A percentile compares a stretch with the other conserved stretches of the same genome.
Conservation (phyloP, 495 filamentous ascomycete species). For the Gamarada debralockiae region DNA sequence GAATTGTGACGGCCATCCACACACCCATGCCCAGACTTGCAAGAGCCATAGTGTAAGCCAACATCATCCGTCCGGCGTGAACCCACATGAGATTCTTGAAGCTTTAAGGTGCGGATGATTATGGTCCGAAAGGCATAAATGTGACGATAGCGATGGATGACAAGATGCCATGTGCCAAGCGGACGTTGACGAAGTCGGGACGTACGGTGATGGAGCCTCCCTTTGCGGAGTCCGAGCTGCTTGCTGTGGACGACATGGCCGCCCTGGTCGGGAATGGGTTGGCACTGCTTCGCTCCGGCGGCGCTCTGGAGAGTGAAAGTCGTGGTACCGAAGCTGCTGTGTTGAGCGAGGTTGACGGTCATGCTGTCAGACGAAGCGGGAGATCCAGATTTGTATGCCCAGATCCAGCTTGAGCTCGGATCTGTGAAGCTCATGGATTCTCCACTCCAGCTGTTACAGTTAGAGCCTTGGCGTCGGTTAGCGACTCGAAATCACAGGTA, state of each 20-base stretch:
- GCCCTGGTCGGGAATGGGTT: slow-evolving; percentile 42
- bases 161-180: slow-evolving; percentile 38
- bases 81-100: slow-evolving; percentile 45
- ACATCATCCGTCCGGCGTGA: slow-evolving; percentile 56
- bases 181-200: slow-evolving; percentile 5
- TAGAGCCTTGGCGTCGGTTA: slow-evolving; percentile 29
- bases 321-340: slow-evolving; percentile 53
- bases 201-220: background rate
- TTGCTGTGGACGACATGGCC: background rate
- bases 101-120: slow-evolving; percentile 42
- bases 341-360: slow-evolving; percentile 49
- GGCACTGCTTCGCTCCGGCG: slow-evolving; percentile 32
- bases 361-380: slow-evolving; percentile 50
- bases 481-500: background rate
- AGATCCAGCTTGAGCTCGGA: slow-evolving; percentile 58
- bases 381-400: slow-evolving; percentile 55
- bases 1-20: slow-evolving; percentile 32
- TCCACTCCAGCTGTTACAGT: slow-evolving; percentile 40
- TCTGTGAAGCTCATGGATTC: slow-evolving; percentile 22
- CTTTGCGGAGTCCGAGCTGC: background rate
- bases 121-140: slow-evolving; percentile 54
- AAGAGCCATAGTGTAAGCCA: slow-evolving; percentile 53
- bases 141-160: slow-evolving; percentile 44
- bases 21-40: slow-evolving; percentile 62
- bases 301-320: slow-evolving; percentile 43